Base-by-base conservation (phyloP, 805 yeast species). In the Yarrowia deformans region DNA sequence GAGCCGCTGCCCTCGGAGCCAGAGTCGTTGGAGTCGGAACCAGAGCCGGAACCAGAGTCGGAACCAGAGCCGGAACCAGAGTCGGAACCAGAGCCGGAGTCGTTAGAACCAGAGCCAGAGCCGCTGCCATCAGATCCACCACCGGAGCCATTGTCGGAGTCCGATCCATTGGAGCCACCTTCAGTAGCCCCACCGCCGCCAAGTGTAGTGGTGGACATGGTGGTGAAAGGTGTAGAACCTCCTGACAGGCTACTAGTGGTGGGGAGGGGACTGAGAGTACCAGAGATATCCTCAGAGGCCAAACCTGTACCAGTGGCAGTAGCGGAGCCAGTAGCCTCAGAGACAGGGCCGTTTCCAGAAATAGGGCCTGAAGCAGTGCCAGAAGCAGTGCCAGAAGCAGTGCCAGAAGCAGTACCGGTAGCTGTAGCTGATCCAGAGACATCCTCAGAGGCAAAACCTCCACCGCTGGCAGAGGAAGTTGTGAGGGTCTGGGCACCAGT, bases 11-110 rank as follows among this genome's bases (percentile, higher is more conserved):
- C 55, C 12, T 10, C 54, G 18, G 68, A 49, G 19, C 56, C 68
- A 49, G 68, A 48, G 8, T 23, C 29, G 29, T 23, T 23, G 4
- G 29, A 34, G 39, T 35, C 61, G 12, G 60, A 18, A 13, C 67
- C 67, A 23, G 29, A 23, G 8, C 48, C 12, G 32, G 46, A 49
- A 18, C 19, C 60, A 54, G 60, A 48, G 6, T 61, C 68, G 34
- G 68, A 48, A 45, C 68, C 68, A 29, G 68, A 23, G 8, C 48
- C 12, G n/a, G 69, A 35, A 10, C 69, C 69, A 8, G 64, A 64
- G 34, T 56, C 69, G 8, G 61, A 61, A 13, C 68, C 68, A 13
- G 67, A 60, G 18, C 63, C 63, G 13, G 29, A 23, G 4, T 23
- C 29, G 29, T 23, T 23, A 4, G 29, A 23, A 23, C 40, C 67